Conservation (phyloP, 306 rosid genomes). For the Cicer arietinum region DNA sequence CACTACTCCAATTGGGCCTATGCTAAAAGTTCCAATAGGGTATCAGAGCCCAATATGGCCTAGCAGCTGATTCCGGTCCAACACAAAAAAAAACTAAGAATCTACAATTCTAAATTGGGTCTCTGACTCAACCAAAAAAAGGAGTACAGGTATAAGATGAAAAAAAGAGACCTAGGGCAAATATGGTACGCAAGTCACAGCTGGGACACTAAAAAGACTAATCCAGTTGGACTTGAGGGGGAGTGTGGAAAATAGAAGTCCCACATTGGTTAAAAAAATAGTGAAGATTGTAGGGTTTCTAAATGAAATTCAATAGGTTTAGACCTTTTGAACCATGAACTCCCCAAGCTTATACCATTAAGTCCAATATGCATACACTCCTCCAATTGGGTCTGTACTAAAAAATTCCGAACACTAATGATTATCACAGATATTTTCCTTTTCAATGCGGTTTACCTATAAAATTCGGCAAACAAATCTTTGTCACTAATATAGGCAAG, state of each 20-base stretch:
- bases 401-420: not conserved
- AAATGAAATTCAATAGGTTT: not conserved
- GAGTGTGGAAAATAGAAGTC: not conserved
- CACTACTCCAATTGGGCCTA: not conserved
- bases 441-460: slow-evolving; percentile 46
- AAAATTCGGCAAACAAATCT: slow-evolving; percentile 89
- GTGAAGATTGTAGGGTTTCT: not conserved
- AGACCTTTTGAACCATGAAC: not conserved
- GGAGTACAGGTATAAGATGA: no score
- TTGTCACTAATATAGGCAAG: slow-evolving; percentile 86
- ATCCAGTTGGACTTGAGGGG: no score
- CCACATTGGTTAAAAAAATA: not conserved
- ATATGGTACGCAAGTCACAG: no score
- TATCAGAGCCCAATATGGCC: no score
- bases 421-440: slow-evolving; percentile 27
- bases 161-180: no score
- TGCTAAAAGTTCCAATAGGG: not conserved
- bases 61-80: no score
- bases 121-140: no score
- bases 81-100: no score
- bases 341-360: not conserved
- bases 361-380: not conserved
- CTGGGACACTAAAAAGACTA: no score
- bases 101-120: no score
- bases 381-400: not conserved